Evolutionary conservation across 2,329 filamentous ascomycete species (phyloP), one percentile per base, ranked within the genome.

Genomic region (Waltergamsia citrina): DNA sequence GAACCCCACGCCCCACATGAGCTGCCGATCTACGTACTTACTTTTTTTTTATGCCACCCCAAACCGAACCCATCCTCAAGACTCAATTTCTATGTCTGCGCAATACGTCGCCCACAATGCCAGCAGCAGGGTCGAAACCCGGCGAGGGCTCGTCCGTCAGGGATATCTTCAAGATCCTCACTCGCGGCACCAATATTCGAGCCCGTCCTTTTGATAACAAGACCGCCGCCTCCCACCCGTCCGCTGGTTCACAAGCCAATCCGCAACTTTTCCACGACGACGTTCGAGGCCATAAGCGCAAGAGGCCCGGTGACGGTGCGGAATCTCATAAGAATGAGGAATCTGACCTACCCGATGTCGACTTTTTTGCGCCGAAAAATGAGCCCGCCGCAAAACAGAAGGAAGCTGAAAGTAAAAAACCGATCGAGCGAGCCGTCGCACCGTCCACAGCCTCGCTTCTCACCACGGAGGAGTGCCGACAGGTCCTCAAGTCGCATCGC

Each of bases 401-500:
- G 26, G 37, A 46, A 37, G 43, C 41, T n/a, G n/a, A n/a, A n/a
- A n/a, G n/a, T n/a, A n/a, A n/a, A n/a, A n/a, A n/a, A n/a, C n/a
- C n/a, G n/a, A n/a, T n/a, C n/a, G n/a, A 14, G 12, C 46, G 11
- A 54, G 54, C 15, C 53, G 58, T 10, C 37, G 31, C 5, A 40
- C 42, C 22, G 18, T 7, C 18, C 14, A 19, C 32, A 15, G 21
- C 15, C 4, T 24, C 19, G 14, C 21, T n/a, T 5, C 45, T 86
- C 45, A 73, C 76, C 46, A 71, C 82, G 47, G 78, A 81, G 37
- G 76, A 88, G 51, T 80, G 84, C 46, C 79, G 81, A 46, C 74
- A 79, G 39, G 66, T 90, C 9, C 60, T 94, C 40, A 78, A 79
- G 40, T 81, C 78, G 37, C 86, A 94, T 57, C 83, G 87, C 42